These are phyloP conservation scores for Kitagawia praeruptora DNA, from an alignment of 129 eudicot genomes.

Conservation along the genomic window DNA sequence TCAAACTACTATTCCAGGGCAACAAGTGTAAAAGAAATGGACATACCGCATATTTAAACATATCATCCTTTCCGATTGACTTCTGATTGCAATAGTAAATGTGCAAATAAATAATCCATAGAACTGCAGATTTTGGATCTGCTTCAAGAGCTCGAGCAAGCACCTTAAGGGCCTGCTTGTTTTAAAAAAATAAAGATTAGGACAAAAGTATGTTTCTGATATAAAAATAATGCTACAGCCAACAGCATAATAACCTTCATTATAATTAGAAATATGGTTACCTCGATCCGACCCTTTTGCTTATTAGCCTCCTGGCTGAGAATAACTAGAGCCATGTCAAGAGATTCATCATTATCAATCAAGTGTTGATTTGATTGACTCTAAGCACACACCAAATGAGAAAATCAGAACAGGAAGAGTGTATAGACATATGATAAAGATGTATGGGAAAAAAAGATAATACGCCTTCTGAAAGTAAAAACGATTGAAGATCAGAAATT, in stretches of 20 bases:
- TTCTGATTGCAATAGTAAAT: conserved; percentile 53
- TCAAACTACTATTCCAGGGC: background rate
- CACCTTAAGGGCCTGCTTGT: conserved; percentile 51
- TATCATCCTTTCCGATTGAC: conserved; percentile 63
- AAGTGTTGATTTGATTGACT: conserved; percentile 23
- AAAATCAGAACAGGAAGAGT: conserved; percentile 5
- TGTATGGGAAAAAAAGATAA: background rate
- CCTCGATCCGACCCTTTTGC: conserved; percentile 50
- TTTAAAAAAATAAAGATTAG: background rate
- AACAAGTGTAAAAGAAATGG: conserved; percentile 6
- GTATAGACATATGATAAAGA: background rate
- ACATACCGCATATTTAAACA: conserved; percentile 59
- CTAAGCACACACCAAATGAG: conserved; percentile 24
- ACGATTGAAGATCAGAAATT: background rate
- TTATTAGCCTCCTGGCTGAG: conserved; percentile 50
- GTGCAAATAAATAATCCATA: conserved; percentile 65
- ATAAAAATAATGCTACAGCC: background rate
- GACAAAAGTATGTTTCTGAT: background rate
- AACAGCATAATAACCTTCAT: background rate
- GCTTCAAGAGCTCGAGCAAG: conserved; percentile 66
- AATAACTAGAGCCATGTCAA: conserved; percentile 54
- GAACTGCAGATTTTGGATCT: conserved; percentile 49
- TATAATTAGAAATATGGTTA: conserved; percentile 13
- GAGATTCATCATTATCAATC: conserved; percentile 38
- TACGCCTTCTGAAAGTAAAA: background rate